Evolutionary conservation across 208 protist species (phyloP).

Genomic region (Acanthamoeba divionensis): DNA sequence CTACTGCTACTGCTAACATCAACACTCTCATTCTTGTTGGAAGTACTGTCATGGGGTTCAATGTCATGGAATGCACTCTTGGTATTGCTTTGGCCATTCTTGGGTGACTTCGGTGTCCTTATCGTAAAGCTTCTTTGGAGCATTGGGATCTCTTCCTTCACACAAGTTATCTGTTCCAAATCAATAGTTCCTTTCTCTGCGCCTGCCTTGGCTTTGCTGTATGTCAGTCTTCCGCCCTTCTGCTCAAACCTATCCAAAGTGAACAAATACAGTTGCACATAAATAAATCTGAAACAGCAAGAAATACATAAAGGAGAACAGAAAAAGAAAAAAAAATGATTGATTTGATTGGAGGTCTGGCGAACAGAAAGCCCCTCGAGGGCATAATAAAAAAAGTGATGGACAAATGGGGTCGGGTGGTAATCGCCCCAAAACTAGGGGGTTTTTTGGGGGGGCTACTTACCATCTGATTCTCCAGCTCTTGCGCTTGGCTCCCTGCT

Average conservation of each 20-base stretch:
- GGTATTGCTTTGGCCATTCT: neutral
- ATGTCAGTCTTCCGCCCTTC: neutral
- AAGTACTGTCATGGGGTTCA: neutral
- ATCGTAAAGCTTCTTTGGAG: neutral
- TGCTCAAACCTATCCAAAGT: neutral
- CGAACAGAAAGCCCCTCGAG: neutral
- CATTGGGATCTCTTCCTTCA: neutral
- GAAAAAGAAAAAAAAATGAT: neutral
- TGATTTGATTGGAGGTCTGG: neutral
- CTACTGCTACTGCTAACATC: neutral
- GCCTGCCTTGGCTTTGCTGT: neutral
- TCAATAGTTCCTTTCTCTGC: neutral
- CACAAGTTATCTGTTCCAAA: neutral
- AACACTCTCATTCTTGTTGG: neutral
- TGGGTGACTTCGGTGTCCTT: neutral
- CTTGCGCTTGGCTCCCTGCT: neutral
- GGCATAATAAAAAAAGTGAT: neutral
- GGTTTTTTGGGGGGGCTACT: too few relatives aligned
- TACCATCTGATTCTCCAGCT: conserved; percentile 1
- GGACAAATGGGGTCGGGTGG: too few relatives aligned
- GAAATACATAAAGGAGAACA: too few relatives aligned
- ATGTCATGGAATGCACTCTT: neutral
- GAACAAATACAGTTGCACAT: neutral
- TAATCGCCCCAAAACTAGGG: too few relatives aligned
- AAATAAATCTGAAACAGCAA: neutral